A percentile compares a stretch with the other conserved stretches of the same genome.
Evolutionary conservation across 177 flowering plant genomes (phyloP).

Genomic region (Vitis hybrid): DNA sequence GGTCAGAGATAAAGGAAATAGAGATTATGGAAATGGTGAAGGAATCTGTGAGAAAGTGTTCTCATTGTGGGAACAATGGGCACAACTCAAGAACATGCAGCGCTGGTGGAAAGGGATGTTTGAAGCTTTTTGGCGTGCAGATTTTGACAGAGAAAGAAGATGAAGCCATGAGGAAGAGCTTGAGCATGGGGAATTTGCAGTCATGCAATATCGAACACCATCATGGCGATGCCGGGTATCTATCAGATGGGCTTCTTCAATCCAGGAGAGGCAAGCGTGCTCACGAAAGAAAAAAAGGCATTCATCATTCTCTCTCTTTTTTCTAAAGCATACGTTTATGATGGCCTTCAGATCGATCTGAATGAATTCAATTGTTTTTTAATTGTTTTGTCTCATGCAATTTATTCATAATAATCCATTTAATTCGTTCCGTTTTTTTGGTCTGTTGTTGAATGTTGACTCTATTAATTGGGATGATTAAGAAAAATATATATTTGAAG

Average conservation of each 20-base stretch:
- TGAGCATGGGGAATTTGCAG: slow-evolving; percentile 32
- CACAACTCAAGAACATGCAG: slow-evolving; percentile 31
- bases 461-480: no score
- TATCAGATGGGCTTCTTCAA: slow-evolving; percentile 31
- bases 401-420: no score
- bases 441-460: no score
- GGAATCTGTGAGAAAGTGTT: slow-evolving; percentile 24
- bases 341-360: no score
- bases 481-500: no score
- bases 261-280: slow-evolving; percentile 7
- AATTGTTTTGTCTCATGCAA: no score
- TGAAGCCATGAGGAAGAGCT: slow-evolving; percentile 31
- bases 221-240: slow-evolving; percentile 25
- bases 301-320: background rate
- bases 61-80: slow-evolving; percentile 28
- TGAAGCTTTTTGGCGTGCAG: slow-evolving; percentile 36
- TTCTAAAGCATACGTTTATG: background rate
- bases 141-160: slow-evolving; percentile 10
- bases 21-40: background rate
- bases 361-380: no score
- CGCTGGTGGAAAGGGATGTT: slow-evolving; percentile 5
- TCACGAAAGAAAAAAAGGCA: slow-evolving; percentile 35
- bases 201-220: background rate
- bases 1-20: no score
- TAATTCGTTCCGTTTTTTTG: no score